Base-by-base conservation (phyloP, 2,329 filamentous ascomycete genomes). In the Aspergillus sp. region DNA sequence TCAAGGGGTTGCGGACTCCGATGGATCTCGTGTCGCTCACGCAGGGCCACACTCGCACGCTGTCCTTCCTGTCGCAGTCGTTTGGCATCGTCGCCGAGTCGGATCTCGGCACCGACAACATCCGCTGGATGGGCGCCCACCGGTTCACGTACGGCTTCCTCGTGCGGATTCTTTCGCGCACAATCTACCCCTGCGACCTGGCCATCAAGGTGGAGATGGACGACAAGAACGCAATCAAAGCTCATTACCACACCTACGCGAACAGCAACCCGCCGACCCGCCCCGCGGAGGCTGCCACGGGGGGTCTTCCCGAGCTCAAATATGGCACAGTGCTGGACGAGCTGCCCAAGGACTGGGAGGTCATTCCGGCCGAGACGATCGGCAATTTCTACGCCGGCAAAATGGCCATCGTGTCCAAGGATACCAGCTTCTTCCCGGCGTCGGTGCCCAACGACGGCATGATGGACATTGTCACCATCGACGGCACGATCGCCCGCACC, bases 321-420 rank as follows among this genome's bases (percentile, higher is more conserved):
- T 96, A 89, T 64, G 94, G 94, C 46, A 93, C 89, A 0, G 76
- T 94, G 53, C 83, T 84, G 47, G 90, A 95, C 61, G 79, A 87
- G 14, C 69, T 97, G 0, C 92, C 91, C 0, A 75, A 82, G 2
- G 87, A 83, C 43, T 99, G 94, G 91, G 80, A 88, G 55, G 75
- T 88, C 17, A 75, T 88, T 3, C 83, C 88, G 0, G 82, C 88
- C 57, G 85, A 94, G 57, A 89, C 87, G 25, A 77, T 99, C 50
- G 91, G 91, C 44, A 97, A 90, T 65, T 96, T 99, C 70, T 97
- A 95, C 73, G 89, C 87, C 29, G 94, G 94, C 56, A 99, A 97
- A 69, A 95, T 97, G 87, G 85, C 88, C 20, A 95, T 88, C 71
- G 93, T 99, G 90, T 87, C 92, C 0, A 81, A 90, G 11, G 87